Percentiles rank a stretch among this genome's conserved stretches.
These are phyloP conservation scores for Cryptococcus wingfieldii DNA, from an alignment of 1,284 basidiomycete species.

Conservation along the genomic window DNA sequence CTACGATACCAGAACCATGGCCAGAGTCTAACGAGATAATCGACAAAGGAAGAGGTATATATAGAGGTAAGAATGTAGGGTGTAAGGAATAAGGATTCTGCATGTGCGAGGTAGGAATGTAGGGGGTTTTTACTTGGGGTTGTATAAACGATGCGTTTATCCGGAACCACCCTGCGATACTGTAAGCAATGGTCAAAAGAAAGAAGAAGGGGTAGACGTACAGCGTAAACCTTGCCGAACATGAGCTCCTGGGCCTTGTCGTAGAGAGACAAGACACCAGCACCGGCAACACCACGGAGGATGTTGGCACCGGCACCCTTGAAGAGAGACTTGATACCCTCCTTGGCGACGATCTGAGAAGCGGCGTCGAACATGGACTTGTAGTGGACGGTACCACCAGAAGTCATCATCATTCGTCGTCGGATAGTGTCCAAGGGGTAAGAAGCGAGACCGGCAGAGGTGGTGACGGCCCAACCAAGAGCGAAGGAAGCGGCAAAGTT, in stretches of 20 bases:
- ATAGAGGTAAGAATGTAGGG: slow-evolving; percentile 2
- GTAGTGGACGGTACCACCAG: slow-evolving; percentile 56
- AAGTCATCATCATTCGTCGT: slow-evolving; percentile 68
- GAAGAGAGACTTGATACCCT: slow-evolving; percentile 60
- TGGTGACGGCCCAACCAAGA: slow-evolving; percentile 58
- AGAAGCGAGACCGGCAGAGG: slow-evolving; percentile 58
- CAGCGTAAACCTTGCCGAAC: slow-evolving; percentile 96
- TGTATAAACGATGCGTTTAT: slow-evolving; percentile 27
- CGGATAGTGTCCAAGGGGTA: slow-evolving; percentile 67
- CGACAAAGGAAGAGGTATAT: slow-evolving; percentile 2
- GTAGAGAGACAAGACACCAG: slow-evolving; percentile 65
- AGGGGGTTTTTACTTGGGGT: not conserved
- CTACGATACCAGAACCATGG: slow-evolving; percentile 9
- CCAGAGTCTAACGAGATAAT: slow-evolving; percentile 1
- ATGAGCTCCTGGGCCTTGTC: slow-evolving; percentile 62
- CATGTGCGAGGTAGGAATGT: slow-evolving; percentile 12
- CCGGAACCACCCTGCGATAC: slow-evolving; percentile 38
- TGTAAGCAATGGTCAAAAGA: not conserved
- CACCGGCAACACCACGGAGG: slow-evolving; percentile 65
- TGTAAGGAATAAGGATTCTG: slow-evolving; percentile 4
- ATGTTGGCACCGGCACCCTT: slow-evolving; percentile 57
- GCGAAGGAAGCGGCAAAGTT: slow-evolving; percentile 63
- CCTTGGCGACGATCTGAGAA: slow-evolving; percentile 59
- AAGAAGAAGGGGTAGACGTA: slow-evolving; percentile 10
- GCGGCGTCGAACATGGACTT: slow-evolving; percentile 61